Base-by-base conservation (phyloP, 2,329 filamentous ascomycete species). In the Pleomassaria siparia region DNA sequence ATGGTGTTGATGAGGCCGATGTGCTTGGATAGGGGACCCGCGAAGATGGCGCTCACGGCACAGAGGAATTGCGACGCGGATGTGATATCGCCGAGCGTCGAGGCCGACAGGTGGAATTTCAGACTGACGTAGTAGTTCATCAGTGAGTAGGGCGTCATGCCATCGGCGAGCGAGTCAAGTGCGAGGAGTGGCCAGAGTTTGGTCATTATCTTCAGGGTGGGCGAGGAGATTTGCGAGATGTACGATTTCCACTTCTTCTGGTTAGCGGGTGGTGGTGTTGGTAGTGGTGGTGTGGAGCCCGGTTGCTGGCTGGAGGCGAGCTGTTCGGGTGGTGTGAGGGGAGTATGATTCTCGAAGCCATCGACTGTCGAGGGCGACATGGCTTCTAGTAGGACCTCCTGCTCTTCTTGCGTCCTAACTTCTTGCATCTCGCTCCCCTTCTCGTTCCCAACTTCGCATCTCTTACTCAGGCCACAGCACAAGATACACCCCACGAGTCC, bases 171-270 rank as follows among this genome's bases (percentile, higher is more conserved):
- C 2, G 82, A 83, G 66, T 87, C 85, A 20, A 87, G 72, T 18
- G 79, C 77, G 9, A 88, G 74, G 7, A 87, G 75, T 49, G 85
- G 78, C 82, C 84, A 87, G 3, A 87, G 72, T 42, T 81, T 81
- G 64, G 80, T 81, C 78, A 87, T 84, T 58, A 82, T 75, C 1
- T 72, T 74, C 11, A 79, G 75, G 0, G 84, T 85, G 12, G 78
- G 69, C 1, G 69, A 63, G 0, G 84, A 86, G 43, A 87, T 85
- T 50, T 81, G 67, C 28, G 60, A 60, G 32, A 87, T 69, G 45
- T 64, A 67, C 26, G 56, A 56, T 41, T 56, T 54, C 35, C 18
- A 22, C 66, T 74, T 54, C 66, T 69, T 44, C 33, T 47, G 46
- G n/a, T n/a, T n/a, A n/a, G n/a, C 10, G 22, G 37, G 12, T 11